These are phyloP conservation scores for Xylaria telfairii DNA, from an alignment of 495 filamentous ascomycete genomes.

Conservation along the genomic window DNA sequence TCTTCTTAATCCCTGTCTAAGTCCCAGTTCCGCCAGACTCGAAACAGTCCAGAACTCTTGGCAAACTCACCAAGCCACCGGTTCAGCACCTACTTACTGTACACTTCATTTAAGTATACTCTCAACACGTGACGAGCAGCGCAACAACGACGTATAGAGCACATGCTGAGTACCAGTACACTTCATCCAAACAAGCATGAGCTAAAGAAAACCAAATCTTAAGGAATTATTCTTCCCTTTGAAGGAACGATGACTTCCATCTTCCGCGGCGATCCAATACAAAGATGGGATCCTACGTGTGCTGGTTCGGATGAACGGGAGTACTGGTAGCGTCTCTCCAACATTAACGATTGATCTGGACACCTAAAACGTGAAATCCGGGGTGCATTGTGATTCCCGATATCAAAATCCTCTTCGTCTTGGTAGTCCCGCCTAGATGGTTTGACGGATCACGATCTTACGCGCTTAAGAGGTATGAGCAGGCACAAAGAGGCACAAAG, in stretches of 20 bases:
- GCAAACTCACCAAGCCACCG: slow-evolving; percentile 9
- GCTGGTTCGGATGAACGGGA: neutral
- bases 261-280: neutral
- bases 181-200: neutral
- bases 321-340: neutral
- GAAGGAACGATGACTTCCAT: neutral
- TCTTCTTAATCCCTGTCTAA: neutral
- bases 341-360: neutral
- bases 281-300: neutral
- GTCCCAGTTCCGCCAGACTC: slow-evolving; percentile 10
- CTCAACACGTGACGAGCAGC: neutral
- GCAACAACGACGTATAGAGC: neutral
- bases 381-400: neutral
- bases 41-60: slow-evolving; percentile 20
- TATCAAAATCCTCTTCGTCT: neutral
- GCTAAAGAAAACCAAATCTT: neutral
- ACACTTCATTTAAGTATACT: too few relatives aligned
- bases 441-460: neutral
- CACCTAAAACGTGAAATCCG: neutral
- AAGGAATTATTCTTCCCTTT: neutral
- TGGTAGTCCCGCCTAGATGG: neutral
- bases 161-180: neutral
- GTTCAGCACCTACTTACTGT: neutral
- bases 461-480: neutral
- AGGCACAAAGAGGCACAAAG: neutral